Conservation (phyloP, 2,329 filamentous ascomycete genomes). For the Fusarium goolgardi region DNA sequence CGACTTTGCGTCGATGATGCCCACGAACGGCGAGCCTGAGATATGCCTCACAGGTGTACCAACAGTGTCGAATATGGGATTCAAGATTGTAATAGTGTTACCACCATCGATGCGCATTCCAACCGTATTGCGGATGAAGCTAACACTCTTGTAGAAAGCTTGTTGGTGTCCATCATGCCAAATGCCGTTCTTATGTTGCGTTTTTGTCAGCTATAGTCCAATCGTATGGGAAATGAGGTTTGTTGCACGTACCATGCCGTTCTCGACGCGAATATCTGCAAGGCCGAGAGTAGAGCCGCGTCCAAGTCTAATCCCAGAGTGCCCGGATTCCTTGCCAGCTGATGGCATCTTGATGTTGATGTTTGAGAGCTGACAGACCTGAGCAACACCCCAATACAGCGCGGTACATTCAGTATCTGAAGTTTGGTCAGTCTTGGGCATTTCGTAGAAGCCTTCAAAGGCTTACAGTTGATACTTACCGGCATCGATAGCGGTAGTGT, state of each 20-base stretch:
- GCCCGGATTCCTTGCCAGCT: background rate
- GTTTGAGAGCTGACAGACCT: background rate
- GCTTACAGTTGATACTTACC: background rate
- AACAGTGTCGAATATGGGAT: background rate
- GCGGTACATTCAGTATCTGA: background rate
- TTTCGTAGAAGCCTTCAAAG: fast-evolving
- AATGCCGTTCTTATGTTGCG: background rate
- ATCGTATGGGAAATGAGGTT: fast-evolving
- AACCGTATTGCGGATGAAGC: background rate
- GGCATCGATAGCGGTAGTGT: background rate
- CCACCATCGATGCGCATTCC: background rate
- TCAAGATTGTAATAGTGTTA: background rate
- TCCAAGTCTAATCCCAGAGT: background rate
- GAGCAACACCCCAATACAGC: background rate
- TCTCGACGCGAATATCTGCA: background rate
- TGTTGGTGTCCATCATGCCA: conserved; percentile 4
- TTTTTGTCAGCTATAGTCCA: background rate
- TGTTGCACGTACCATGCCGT: background rate
- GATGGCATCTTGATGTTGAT: background rate
- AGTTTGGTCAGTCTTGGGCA: background rate
- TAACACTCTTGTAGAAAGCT: background rate
- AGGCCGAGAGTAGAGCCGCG: background rate
- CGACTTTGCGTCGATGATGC: background rate
- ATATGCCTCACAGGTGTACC: background rate
- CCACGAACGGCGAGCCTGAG: background rate